These are phyloP conservation scores for Trametes coccinea DNA, from an alignment of 768 basidiomycete species.

Conservation along the genomic window DNA sequence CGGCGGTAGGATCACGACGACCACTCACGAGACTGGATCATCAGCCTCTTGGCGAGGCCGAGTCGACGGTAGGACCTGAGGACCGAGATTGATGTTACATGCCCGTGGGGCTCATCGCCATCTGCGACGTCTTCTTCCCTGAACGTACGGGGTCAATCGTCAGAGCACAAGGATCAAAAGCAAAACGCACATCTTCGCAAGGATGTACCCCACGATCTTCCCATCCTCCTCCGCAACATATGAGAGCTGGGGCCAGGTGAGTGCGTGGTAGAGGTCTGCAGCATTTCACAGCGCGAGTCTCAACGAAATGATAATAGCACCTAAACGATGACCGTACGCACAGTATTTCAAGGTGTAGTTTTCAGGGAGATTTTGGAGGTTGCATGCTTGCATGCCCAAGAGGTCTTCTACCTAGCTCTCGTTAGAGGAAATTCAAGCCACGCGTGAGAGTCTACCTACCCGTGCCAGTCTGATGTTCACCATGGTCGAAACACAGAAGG, in stretches of 20 bases:
- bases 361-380: conserved; percentile 91
- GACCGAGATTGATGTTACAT: conserved; percentile 97
- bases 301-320: background rate
- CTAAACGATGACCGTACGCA: conserved; percentile 34
- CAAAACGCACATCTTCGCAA: conserved; percentile 89
- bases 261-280: conserved; percentile 82
- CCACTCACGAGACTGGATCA: conserved; percentile 85
- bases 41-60: conserved; percentile 90
- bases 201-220: conserved; percentile 89
- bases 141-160: background rate
- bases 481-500: background rate
- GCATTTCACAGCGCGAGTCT: background rate
- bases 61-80: conserved; percentile 87
- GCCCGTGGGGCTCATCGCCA: conserved; percentile 71
- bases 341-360: conserved; percentile 86
- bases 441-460: conserved; percentile 24
- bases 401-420: conserved; percentile 76
- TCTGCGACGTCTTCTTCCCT: conserved; percentile 70
- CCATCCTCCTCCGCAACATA: conserved; percentile 94
- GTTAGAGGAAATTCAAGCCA: conserved; percentile 10
- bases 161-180: conserved; percentile 24
- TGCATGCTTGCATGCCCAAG: conserved; percentile 91
- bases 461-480: conserved; percentile 48
- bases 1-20: background rate
- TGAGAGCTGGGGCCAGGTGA: conserved; percentile 93